Conservation (phyloP, 1,139 yeast species). For the Pneumocystis jirovecii region DNA sequence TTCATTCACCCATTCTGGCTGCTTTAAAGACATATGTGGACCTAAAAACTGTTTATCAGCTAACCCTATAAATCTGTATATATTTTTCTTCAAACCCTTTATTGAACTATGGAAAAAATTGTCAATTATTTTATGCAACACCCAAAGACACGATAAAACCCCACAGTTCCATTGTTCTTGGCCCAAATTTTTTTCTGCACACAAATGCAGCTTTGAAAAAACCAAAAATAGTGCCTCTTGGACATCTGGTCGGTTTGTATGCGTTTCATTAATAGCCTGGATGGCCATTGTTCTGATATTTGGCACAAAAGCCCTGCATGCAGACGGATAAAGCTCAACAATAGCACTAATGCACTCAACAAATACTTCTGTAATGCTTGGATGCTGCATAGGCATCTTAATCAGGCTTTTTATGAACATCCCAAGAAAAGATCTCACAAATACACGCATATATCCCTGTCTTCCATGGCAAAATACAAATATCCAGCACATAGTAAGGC, state of each 20-base stretch:
- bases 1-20: neutral
- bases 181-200: neutral
- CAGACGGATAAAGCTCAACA: neutral
- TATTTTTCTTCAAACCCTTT: neutral
- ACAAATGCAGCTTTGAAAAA: neutral
- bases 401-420: neutral
- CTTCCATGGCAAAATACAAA: neutral
- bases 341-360: neutral
- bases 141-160: neutral
- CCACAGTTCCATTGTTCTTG: neutral
- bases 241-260: neutral
- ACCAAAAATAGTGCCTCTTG: neutral
- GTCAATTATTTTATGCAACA: neutral
- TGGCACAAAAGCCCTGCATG: neutral
- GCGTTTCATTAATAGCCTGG: neutral
- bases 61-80: neutral
- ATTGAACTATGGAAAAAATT: neutral
- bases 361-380: neutral
- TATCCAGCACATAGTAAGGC: neutral
- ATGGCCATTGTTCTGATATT: neutral
- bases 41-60: neutral
- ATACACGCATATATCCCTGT: neutral
- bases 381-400: neutral
- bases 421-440: neutral
- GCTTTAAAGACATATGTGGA: neutral